Evolutionary conservation across 495 filamentous ascomycete genomes (phyloP), one percentile per base, ranked within the genome.

Genomic region (Talaromyces wortmannii): DNA sequence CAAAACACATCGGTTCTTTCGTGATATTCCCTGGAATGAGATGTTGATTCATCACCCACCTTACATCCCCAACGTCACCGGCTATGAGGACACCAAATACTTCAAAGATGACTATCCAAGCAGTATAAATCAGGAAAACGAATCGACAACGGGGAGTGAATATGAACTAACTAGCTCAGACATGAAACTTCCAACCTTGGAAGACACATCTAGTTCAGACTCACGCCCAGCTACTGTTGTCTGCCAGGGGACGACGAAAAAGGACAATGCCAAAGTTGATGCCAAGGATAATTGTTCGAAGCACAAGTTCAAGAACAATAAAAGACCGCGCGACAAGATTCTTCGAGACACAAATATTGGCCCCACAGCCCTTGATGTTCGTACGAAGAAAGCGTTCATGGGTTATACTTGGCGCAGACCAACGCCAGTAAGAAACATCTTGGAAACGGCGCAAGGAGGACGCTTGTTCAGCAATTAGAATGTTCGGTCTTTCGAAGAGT

Each of bases 351-450:
- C 74, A 43, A 67, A 74, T 12, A 76, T 85, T 3, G 82, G 79
- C 10, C 75, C 71, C 52, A 78, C 77, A 16, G 90, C 83, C 2
- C 69, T 97, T 60, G 87, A 91, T 53, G 78, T 92, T 53, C 79
- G 92, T 56, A 91, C 91, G 66, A 80, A 73, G 68, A 86, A 79
- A 8, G 90, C 90, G 2, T 96, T 96, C 68, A 66, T 91, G 51
- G 92, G 92, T n/a, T 97, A 97, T 67, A 91, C 88, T 11, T 96
- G 91, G 67, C 81, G 83, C 13, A 74, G 83, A 50, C 84, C 84
- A 5, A 77, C 74, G 56, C 63, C 63, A 6, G 59, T 70, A 15
- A 59, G 58, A 32, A 51, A 71, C 54, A 67, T 72, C 2, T 55
- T 78, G 7, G 60, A 53, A n/a, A 52, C 55, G 8, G 67, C 71